Conservation (phyloP, 2,329 filamentous ascomycete species). For the Chaetomium olivaceum region DNA sequence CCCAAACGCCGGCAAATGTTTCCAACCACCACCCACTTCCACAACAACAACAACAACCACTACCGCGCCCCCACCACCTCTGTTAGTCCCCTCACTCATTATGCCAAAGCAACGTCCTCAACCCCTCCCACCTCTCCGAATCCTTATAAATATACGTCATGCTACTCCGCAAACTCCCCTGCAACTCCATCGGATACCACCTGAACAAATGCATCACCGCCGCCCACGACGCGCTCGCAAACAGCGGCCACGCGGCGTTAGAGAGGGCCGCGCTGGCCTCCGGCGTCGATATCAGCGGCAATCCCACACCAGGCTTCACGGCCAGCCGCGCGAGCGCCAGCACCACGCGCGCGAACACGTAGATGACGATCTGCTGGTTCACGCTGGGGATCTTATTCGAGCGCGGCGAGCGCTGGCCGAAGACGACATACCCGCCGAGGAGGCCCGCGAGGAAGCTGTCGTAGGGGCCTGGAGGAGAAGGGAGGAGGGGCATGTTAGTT, state of each 20-base stretch:
- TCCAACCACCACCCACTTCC: too few species aligned
- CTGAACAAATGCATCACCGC: conserved; percentile 94
- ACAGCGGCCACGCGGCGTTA: conserved; percentile 84
- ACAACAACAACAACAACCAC: not conserved
- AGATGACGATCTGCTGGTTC: conserved; percentile 96
- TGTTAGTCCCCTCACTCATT: conserved; percentile 58
- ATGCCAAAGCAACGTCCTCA: conserved; percentile 82
- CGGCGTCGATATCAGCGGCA: conserved; percentile 54
- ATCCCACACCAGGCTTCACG: conserved; percentile 62
- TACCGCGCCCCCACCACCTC: not conserved
- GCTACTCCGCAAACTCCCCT: conserved; percentile 86
- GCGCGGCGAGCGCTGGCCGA: conserved; percentile 67
- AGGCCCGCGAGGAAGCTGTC: conserved; percentile 87
- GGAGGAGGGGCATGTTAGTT: conserved; percentile 9
- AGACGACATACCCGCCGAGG: conserved; percentile 88
- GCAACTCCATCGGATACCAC: conserved; percentile 86
- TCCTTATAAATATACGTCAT: conserved; percentile 97
- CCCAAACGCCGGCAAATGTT: conserved; percentile 9
- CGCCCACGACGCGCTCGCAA: conserved; percentile 89
- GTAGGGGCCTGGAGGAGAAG: conserved; percentile 61
- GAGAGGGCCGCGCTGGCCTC: conserved; percentile 53
- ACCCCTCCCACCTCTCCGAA: conserved; percentile 83
- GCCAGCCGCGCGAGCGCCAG: conserved; percentile 81
- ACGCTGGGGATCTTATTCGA: conserved; percentile 72
- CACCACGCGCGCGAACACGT: conserved; percentile 90